Evolutionary conservation across 2,329 filamentous ascomycete species (phyloP), one percentile per base, ranked within the genome.

Genomic region (Pseudocercospora macadamiae): DNA sequence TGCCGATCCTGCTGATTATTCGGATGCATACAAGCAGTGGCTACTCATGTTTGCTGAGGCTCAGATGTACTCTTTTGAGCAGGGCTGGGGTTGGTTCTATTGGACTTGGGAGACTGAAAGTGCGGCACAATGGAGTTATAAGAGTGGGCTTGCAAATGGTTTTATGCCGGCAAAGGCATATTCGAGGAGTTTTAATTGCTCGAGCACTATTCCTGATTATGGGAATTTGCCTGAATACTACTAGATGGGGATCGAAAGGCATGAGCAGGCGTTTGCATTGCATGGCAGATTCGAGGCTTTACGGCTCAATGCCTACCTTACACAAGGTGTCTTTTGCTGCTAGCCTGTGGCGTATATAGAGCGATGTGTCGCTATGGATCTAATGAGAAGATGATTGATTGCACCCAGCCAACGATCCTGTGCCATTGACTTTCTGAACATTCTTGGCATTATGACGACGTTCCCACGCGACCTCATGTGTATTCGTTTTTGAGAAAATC

Each of bases 31-130:
- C 77, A 96, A 95, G 77, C 78, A 86, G 66, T 97, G 93, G 76
- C 80, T 99, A 63, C 84, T 85, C 64, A 90, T 90, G 76, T 97
- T 97, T 76, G 95, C 95, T 4, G 89, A 96, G 76, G 95, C 93
- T 54, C 95, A 99, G 79, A 99, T 99, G 91, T 83, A 88, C 68
- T 90, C 88, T 59, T 99, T 97, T 71, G 93, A 97, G 75, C 87
- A 88, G 63, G 91, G 90, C 4, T 95, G 90, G 88, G 95, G 95
- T 49, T 99, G 95, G 95, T 97, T 96, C 78, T 99, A 99, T 77
- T 99, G 95, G 95, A 97, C 93, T 30, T 96, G 95, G 93, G 86
- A 92, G 76, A 96, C 93, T 26, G 93, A 97, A 79, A 82, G 77
- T 64, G 87, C 89, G 49, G 81, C 87, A 60, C 91, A 97, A 77